Percentiles rank a stretch among this genome's conserved stretches.
Conservation (phyloP, 1,284 basidiomycete species). For the Boletus austroedulis region DNA sequence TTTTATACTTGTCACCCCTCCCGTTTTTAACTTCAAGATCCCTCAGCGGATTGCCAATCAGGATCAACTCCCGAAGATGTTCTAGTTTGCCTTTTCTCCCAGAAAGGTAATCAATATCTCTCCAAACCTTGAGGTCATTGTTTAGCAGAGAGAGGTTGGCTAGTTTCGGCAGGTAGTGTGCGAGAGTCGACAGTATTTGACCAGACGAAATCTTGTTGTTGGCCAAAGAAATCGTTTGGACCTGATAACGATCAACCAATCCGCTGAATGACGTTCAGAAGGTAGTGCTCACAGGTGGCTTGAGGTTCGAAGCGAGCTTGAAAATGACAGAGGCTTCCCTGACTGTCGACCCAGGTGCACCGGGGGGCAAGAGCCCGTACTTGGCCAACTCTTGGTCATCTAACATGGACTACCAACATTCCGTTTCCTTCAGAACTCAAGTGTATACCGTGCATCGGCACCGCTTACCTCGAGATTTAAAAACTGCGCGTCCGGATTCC, state of each 20-base stretch:
- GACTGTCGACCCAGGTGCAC: slow-evolving; percentile 53
- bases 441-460: background rate
- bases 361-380: slow-evolving; percentile 63
- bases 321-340: slow-evolving; percentile 80
- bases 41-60: slow-evolving; percentile 78
- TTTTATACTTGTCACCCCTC: slow-evolving; percentile 57
- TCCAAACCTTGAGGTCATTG: slow-evolving; percentile 64
- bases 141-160: slow-evolving; percentile 80
- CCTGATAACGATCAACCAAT: slow-evolving; percentile 40
- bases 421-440: slow-evolving; percentile 32
- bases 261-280: background rate
- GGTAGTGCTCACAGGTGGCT: slow-evolving; percentile 57
- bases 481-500: slow-evolving; percentile 64
- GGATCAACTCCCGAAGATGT: slow-evolving; percentile 71
- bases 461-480: slow-evolving; percentile 75
- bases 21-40: slow-evolving; percentile 59
- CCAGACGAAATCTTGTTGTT: slow-evolving; percentile 52
- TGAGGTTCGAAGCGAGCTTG: slow-evolving; percentile 77
- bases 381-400: slow-evolving; percentile 72
- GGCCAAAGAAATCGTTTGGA: slow-evolving; percentile 74
- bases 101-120: slow-evolving; percentile 64
- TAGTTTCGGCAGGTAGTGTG: slow-evolving; percentile 68
- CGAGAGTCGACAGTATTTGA: slow-evolving; percentile 52
- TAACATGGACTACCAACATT: slow-evolving; percentile 44
- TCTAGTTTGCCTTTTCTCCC: slow-evolving; percentile 58